phyloP scores from a whole-genome alignment of 345 rosid genomes.

The Salix suchowensis region DNA sequence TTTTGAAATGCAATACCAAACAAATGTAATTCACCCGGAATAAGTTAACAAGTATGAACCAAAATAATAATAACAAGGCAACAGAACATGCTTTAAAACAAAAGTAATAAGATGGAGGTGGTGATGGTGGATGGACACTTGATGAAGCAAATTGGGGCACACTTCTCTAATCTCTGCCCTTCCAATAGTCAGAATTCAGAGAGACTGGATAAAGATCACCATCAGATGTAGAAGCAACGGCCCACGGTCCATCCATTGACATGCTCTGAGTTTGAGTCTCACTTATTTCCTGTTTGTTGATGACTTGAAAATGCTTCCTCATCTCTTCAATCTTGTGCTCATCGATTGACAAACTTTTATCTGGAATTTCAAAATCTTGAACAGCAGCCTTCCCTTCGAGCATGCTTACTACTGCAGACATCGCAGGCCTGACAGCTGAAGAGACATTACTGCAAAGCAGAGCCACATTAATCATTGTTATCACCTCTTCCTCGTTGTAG shows the following conservation, averaged over 20 bases:
- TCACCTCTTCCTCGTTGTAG: constrained; percentile 8
- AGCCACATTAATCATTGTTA: constrained; percentile 10
- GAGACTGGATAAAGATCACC: constrained; percentile 34
- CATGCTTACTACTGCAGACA: constrained; percentile 24
- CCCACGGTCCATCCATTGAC: constrained; percentile 23
- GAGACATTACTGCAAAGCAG: constrained; percentile 15
- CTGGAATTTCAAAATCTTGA: constrained; percentile 6
- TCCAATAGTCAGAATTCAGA: constrained; percentile 15
- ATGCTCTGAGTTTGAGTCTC: constrained; percentile 14
- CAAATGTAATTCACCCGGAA: too few relatives aligned
- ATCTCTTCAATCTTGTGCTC: constrained; percentile 22
- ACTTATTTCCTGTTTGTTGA: constrained; percentile 3
- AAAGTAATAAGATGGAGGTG: too few relatives aligned
- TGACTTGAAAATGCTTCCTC: constrained; percentile 27
- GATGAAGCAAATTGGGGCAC: too few relatives aligned
- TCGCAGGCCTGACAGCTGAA: constrained; percentile 13
- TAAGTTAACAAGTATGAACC: too few relatives aligned
- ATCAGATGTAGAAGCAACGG: constrained; percentile 26
- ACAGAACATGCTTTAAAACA: too few relatives aligned
- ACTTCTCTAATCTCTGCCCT: not conserved
- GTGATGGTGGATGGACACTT: too few relatives aligned
- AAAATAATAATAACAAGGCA: too few relatives aligned
- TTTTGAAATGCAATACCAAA: fast-evolving
- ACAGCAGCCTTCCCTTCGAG: constrained; percentile 22
- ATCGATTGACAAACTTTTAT: not conserved